A percentile compares a stretch with the other conserved stretches of the same genome.
Evolutionary conservation across 805 yeast species (phyloP).

Genomic region (Candida argentea): DNA sequence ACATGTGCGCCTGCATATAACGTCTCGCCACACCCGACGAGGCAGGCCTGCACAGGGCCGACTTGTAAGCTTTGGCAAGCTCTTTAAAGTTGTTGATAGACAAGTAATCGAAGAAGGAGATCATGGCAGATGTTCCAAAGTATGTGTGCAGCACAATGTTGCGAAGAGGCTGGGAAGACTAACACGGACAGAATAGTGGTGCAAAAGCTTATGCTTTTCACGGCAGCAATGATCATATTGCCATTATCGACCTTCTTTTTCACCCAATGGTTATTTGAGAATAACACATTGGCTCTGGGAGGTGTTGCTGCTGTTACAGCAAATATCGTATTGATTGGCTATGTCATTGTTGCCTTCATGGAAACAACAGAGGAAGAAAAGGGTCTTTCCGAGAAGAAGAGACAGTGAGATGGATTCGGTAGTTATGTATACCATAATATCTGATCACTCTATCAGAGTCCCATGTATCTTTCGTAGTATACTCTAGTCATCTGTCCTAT

Average conservation of each 20-base stretch:
- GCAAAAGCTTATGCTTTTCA: slow-evolving; percentile 60
- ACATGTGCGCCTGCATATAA: too few species aligned
- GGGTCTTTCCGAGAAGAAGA: slow-evolving; percentile 3
- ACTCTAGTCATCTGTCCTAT: too few species aligned
- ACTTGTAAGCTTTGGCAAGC: too few species aligned
- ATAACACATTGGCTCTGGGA: slow-evolving; percentile 59
- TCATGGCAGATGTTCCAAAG: neutral
- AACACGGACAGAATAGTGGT: slow-evolving; percentile 42
- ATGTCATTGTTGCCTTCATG: slow-evolving; percentile 62
- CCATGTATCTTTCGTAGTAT: too few species aligned
- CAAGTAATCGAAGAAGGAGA: too few species aligned
- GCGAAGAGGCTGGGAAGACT: neutral
- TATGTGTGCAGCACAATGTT: neutral
- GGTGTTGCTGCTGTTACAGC: slow-evolving; percentile 75
- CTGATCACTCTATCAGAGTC: too few species aligned
- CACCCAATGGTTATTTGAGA: slow-evolving; percentile 33
- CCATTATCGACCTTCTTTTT: slow-evolving; percentile 58
- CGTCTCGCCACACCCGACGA: too few species aligned
- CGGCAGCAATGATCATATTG: slow-evolving; percentile 63
- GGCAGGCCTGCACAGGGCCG: too few species aligned
- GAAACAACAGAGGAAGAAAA: slow-evolving; percentile 37
- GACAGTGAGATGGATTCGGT: too few species aligned
- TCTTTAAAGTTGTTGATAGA: too few species aligned
- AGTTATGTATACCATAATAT: too few species aligned
- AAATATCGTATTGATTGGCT: slow-evolving; percentile 63